A percentile compares a stretch with the other conserved stretches of the same genome.
These are phyloP conservation scores for Erucastrum elatum DNA, from an alignment of 345 rosid genomes.

Conservation along the genomic window DNA sequence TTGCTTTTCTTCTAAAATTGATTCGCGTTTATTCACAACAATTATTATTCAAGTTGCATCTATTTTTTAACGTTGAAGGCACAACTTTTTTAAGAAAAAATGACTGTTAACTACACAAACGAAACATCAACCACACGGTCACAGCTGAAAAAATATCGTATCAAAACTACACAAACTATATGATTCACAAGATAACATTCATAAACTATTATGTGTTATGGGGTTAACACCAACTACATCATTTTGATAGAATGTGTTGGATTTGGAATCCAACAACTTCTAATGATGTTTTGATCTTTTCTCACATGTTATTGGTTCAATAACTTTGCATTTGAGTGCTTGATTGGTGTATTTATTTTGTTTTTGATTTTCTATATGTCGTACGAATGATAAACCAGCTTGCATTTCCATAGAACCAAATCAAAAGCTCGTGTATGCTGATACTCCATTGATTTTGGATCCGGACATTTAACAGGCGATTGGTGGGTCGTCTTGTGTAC, in stretches of 20 bases:
- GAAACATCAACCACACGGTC: neutral
- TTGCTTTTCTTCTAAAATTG: too few relatives aligned
- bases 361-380: neutral
- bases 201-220: neutral
- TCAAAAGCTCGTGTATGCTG: neutral
- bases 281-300: neutral
- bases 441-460: neutral
- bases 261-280: neutral
- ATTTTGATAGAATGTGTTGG: neutral
- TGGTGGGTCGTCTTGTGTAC: neutral
- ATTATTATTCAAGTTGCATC: neutral
- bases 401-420: neutral
- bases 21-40: neutral
- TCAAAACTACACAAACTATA: neutral
- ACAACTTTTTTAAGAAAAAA: neutral
- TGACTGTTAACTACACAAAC: neutral
- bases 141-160: neutral
- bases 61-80: neutral
- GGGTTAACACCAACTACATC: neutral
- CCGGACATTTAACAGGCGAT: neutral
- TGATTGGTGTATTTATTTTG: neutral
- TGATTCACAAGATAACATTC: neutral
- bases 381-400: neutral
- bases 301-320: neutral
- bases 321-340: neutral